Evolutionary conservation across 108 stramenopile genomes (phyloP).

Genomic region (Fragilaria crotonensis): DNA sequence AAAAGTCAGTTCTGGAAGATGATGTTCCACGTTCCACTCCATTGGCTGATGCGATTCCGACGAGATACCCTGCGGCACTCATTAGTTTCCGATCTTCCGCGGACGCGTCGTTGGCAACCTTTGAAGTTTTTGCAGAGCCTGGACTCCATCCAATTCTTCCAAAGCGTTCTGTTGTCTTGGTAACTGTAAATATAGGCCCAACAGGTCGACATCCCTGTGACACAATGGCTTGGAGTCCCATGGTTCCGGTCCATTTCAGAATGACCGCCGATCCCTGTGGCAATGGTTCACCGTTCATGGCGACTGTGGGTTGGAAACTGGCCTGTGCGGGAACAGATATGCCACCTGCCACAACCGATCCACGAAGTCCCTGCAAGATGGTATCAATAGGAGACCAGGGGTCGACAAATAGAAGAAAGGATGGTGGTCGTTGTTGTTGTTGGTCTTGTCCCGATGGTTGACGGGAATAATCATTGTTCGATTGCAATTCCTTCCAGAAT

Average conservation of each 20-base stretch:
- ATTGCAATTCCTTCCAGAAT: neutral
- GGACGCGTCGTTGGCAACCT: slow-evolving; percentile 2
- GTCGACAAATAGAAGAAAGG: slow-evolving; percentile 13
- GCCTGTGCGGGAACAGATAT: slow-evolving; percentile 19
- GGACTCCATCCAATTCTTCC: too few species aligned
- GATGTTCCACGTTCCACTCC: neutral
- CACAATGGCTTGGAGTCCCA: slow-evolving; percentile 17
- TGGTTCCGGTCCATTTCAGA: slow-evolving; percentile 8
- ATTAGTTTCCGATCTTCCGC: neutral
- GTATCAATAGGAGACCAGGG: slow-evolving; percentile 4
- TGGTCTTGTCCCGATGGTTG: too few species aligned
- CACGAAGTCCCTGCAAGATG: neutral
- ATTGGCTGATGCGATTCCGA: neutral
- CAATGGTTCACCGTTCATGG: slow-evolving; percentile 4
- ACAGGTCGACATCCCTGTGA: slow-evolving; percentile 24
- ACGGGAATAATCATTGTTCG: slow-evolving; percentile 2
- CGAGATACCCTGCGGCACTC: neutral
- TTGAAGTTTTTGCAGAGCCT: neutral
- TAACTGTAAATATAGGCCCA: slow-evolving; percentile 13
- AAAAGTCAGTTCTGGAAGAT: slow-evolving; percentile 1
- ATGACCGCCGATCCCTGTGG: slow-evolving; percentile 19
- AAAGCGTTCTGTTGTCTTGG: slow-evolving; percentile 1
- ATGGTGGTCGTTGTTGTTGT: neutral
- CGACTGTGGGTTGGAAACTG: slow-evolving; percentile 11
- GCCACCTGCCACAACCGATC: slow-evolving; percentile 18